Evolutionary conservation across 2,329 filamentous ascomycete genomes (phyloP), one percentile per base, ranked within the genome.

Genomic region (Dactylellina cionopaga): DNA sequence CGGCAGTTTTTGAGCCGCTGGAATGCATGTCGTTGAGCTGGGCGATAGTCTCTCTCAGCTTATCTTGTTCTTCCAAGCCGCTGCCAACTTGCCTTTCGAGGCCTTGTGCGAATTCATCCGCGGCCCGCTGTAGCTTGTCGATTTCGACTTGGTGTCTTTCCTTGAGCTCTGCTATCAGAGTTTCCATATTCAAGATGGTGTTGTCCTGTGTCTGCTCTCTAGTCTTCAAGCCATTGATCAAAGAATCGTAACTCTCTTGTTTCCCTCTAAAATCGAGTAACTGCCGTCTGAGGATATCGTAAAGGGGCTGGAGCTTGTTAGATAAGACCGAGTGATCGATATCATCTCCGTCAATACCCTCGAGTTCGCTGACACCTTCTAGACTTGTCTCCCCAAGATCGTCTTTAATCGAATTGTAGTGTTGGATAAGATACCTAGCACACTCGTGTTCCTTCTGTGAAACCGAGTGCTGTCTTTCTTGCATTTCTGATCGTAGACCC

Each of bases 141-240:
- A 71, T 64, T 58, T 71, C 66, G 43, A 47, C 44, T 58, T 71
- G 58, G 33, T 71, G 66, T 29, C 46, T 51, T 51, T 71, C 66
- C 17, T 63, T 64, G 43, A 71, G 58, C 29, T 71, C 66, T 31
- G 58, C 39, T 9, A 71, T 56, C 5, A 58, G 43, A 25, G 35
- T 43, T 37, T 63, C 58, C 13, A 71, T 24, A 17, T 59, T 71
- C 13, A 51, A 56, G 35, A 71, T 71, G 5, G 58, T 64, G 31
- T 22, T 55, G 27, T 58, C 58, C 51, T 71, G 66, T 43, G 58
- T 35, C 51, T 71, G 66, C 27, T 64, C 66, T 39, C 19, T 71
- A 3, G 41, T 51, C 29, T 64, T 64, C 9, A 71, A 35, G 19
- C 9, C 54, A 22, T 31, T 41, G 15, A 71, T 47, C 22, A 71